Evolutionary conservation across 768 basidiomycete species (phyloP), one percentile per base, ranked within the genome.

Genomic region (Dioszegia crocea): DNA sequence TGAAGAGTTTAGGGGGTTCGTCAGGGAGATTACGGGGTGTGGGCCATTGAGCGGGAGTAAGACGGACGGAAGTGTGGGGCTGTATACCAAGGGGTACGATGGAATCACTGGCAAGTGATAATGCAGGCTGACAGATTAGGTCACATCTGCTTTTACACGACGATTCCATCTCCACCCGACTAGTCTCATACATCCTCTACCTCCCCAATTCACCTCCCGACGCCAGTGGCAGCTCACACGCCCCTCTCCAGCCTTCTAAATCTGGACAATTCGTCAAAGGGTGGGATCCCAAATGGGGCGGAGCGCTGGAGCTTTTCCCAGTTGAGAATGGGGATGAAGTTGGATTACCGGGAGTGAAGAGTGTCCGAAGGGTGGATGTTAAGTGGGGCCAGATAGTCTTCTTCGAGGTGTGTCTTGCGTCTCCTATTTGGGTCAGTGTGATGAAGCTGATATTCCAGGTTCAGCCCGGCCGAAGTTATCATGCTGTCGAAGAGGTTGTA

Each of bases 401-500:
- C 66, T 80, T 80, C 63, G 78, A 78, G 65, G 70, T 66, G 36
- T 49, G 68, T 54, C 21, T 21, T 51, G 23, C 14, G 11, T 11
- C 3, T 38, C 50, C 14, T 4, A 21, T 8, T 21, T 38, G 9
- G 36, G 36, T 9, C 9, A 27, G 11, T 39, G 31, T 17, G 36
- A n/a, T 24, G 11, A 21, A 39, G 51, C 58, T 60, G 51, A 54
- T 10, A n/a, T 12, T 0, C 10, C 40, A 69, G 68, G 92, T 96
- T n/a, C 91, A 94, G 77, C 94, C 94, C 0, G 93, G 94, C 0
- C 81, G 82, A 75, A 96, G 92, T 70, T 97, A 97, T 79, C 94
- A 98, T 76, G 89, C 91, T 0, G 94, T 98, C 4, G 89, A 97
- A 71, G 94, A 98, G 75, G 94, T 97, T 30, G 84, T 94, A n/a